Base-by-base conservation (phyloP, 164 flowering plant genomes). In the Aristolochia contorta region DNA sequence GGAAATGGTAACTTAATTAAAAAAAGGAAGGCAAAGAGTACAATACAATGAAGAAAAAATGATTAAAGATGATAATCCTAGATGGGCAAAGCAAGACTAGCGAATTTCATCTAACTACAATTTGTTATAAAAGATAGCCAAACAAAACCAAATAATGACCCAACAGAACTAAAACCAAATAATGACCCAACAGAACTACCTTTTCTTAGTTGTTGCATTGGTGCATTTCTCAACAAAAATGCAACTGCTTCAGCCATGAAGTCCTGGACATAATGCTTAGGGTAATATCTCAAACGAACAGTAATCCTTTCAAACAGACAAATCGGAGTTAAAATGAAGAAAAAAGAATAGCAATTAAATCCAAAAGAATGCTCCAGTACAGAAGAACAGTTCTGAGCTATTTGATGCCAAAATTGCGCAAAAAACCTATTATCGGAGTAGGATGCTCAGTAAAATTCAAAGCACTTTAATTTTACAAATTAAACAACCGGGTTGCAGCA, bases 211-310 rank as follows among this genome's bases (percentile, higher is more conserved):
- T 86, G 84, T 64, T 79, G 65, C 48, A 56, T 30, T 8, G 85
- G 75, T 27, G 95, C 83, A 82, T 83, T 90, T 69, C 99, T 86
- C 65, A 93, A 72, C 73, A 93, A 68, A 68, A 82, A 86, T 19
- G 96, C 87, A 47, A 80, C 61, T 19, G 89, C 77, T 72, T 85
- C 91, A 3, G 94, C 92, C 92, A 88, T 84, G 62, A 88, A 83
- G 67, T 86, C 93, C 72, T 80, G 95, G 47, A 93, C 71, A 71
- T 88, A 82, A 61, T 80, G 92, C 68, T 80, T 84, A 0, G 83
- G 80, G 57, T 90, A 85, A 71, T 82, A 88, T 69, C 99, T 79
- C 67, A 93, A 61, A 57, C 68, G 74, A 25, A 62, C 27, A 48
- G 99, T 86, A 47, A 78, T 72, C 77, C 96, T 81, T 57, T 57